phyloP scores from a whole-genome alignment of 2,329 filamentous ascomycete genomes.

The Verticillium alfalfae region DNA sequence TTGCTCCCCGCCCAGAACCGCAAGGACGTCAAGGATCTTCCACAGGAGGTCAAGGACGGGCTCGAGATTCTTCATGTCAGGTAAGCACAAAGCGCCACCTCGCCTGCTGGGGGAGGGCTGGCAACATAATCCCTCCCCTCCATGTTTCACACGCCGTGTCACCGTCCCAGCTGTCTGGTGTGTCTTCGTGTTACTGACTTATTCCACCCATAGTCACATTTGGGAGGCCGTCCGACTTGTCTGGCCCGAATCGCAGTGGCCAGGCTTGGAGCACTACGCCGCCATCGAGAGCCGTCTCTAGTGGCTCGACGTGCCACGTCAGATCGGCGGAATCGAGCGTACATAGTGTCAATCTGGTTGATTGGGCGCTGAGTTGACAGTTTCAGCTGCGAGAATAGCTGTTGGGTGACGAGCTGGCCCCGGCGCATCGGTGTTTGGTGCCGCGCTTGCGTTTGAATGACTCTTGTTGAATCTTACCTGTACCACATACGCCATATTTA shows the following conservation, averaged over 20 bases:
- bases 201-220: slow-evolving; percentile 58
- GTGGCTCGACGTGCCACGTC: background rate
- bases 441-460: no score
- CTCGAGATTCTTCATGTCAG: slow-evolving; percentile 84
- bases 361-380: no score
- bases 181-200: slow-evolving; percentile 12
- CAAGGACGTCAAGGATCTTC: slow-evolving; percentile 89
- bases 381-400: no score
- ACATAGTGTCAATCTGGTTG: no score
- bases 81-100: slow-evolving; percentile 43
- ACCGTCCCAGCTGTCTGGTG: slow-evolving; percentile 7
- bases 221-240: slow-evolving; percentile 90
- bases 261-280: slow-evolving; percentile 62
- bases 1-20: slow-evolving; percentile 81
- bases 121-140: background rate
- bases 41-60: slow-evolving; percentile 80
- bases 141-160: background rate
- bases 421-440: no score
- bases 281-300: slow-evolving; percentile 75
- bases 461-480: background rate
- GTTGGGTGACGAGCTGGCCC: no score
- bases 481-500: background rate
- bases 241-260: slow-evolving; percentile 88
- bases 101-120: slow-evolving; percentile 8
- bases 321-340: background rate